A percentile compares a stretch with the other conserved stretches of the same genome.
These are phyloP conservation scores for Coniochaeta sp. DNA, from an alignment of 2,329 filamentous ascomycete genomes.

Conservation along the genomic window DNA sequence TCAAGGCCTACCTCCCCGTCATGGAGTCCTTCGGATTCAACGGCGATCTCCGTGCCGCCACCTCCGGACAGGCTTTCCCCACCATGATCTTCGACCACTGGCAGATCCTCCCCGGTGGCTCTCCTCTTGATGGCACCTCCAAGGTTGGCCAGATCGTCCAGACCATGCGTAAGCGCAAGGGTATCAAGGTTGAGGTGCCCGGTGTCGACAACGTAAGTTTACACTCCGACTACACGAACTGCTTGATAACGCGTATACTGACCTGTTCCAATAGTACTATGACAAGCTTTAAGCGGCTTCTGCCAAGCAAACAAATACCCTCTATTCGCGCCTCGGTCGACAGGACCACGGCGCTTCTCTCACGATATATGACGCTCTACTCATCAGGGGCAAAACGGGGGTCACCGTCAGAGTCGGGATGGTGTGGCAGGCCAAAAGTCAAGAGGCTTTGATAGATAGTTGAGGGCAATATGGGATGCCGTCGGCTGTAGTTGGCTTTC, in stretches of 20 bases:
- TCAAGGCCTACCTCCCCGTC: constrained; percentile 45
- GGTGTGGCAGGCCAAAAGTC: constrained; percentile 23
- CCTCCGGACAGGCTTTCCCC: constrained; percentile 97
- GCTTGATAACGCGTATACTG: constrained; percentile 20
- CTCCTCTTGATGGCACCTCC: constrained; percentile 73
- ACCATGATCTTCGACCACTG: constrained; percentile 99
- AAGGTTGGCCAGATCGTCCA: constrained; percentile 79
- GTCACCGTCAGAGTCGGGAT: constrained; percentile 10
- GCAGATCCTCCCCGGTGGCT: constrained; percentile 92
- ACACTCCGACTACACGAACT: constrained; percentile 2
- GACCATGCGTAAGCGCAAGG: constrained; percentile 98
- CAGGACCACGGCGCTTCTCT: constrained; percentile 28
- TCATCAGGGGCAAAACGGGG: constrained; percentile 18
- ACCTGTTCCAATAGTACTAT: constrained; percentile 68
- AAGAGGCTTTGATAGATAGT: constrained; percentile 23
- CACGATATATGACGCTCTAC: constrained; percentile 5
- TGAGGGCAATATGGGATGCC: constrained; percentile 27
- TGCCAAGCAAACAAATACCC: constrained; percentile 36
- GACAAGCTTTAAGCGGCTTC: constrained; percentile 83
- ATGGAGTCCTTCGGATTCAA: constrained; percentile 70
- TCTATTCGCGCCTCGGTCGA: constrained; percentile 31
- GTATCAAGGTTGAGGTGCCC: constrained; percentile 93
- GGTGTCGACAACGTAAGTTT: constrained; percentile 94
- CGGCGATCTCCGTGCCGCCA: constrained; percentile 87
- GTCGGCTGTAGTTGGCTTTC: constrained; percentile 23